Percentiles rank a stretch among this genome's conserved stretches.
These are phyloP conservation scores for Fonsecaea pedrosoi DNA, from an alignment of 2,329 filamentous ascomycete genomes.

Conservation along the genomic window DNA sequence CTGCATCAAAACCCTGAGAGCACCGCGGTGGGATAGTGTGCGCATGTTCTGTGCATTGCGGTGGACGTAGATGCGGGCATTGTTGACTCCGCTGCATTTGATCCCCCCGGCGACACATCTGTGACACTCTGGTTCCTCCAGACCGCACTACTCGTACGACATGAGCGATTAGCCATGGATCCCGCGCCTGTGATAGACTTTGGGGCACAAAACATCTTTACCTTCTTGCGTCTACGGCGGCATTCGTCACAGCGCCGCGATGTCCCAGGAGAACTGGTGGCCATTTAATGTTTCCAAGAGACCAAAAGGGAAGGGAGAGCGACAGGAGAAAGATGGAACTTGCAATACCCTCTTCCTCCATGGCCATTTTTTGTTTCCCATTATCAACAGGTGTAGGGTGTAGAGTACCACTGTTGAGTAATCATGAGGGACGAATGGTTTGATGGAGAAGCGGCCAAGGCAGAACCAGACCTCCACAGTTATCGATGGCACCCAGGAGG, in stretches of 20 bases:
- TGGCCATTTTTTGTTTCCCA: neutral
- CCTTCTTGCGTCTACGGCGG: conserved; percentile 16
- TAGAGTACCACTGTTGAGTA: neutral
- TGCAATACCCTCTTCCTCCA: neutral
- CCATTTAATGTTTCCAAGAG: neutral
- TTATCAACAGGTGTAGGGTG: neutral
- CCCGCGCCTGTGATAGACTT: too few species aligned
- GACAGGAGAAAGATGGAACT: neutral
- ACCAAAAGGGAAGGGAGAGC: conserved; percentile 3
- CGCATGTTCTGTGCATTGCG: conserved; percentile 9
- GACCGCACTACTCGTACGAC: neutral
- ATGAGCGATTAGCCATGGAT: neutral
- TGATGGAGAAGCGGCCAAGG: neutral
- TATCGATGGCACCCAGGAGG: too few species aligned
- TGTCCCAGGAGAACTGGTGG: conserved; percentile 8
- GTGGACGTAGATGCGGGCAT: conserved; percentile 6
- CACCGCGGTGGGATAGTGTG: conserved; percentile 10
- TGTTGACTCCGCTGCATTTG: conserved; percentile 15
- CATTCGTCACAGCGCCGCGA: conserved; percentile 15
- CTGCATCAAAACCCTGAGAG: conserved; percentile 11
- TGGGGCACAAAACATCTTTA: neutral
- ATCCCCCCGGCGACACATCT: conserved; percentile 10
- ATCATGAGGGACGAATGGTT: conserved; percentile 1
- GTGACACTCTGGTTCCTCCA: conserved; percentile 6
- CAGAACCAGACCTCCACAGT: neutral